phyloP scores from a whole-genome alignment of 2,329 filamentous ascomycete genomes.

The Colletotrichum abscissum region DNA sequence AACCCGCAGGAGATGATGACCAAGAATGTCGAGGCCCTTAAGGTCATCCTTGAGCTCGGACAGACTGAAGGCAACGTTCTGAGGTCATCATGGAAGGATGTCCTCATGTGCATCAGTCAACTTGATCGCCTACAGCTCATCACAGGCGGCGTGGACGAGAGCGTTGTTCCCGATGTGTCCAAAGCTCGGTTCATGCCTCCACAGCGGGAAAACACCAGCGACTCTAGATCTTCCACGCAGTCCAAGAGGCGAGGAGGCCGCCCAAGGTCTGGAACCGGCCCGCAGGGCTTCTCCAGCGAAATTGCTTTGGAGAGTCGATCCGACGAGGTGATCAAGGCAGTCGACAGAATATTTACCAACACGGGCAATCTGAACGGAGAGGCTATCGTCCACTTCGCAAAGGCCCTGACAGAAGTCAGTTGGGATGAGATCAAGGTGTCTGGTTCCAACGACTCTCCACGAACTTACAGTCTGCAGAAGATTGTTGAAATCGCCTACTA shows the following conservation, averaged over 20 bases:
- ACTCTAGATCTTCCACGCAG: slow-evolving; percentile 76
- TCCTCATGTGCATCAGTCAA: slow-evolving; percentile 94
- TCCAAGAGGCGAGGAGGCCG: slow-evolving; percentile 55
- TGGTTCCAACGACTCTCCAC: slow-evolving; percentile 92
- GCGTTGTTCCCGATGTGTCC: slow-evolving; percentile 89
- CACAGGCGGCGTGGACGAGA: slow-evolving; percentile 93
- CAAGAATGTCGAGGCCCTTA: slow-evolving; percentile 96
- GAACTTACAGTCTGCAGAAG: slow-evolving; percentile 97
- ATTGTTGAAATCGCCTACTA: slow-evolving; percentile 99
- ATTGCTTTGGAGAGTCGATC: slow-evolving; percentile 93
- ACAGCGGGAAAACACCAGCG: slow-evolving; percentile 62
- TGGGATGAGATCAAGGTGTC: slow-evolving; percentile 99
- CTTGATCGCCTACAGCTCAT: slow-evolving; percentile 95
- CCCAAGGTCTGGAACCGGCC: slow-evolving; percentile 65
- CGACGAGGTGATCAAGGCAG: slow-evolving; percentile 90
- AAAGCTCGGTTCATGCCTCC: slow-evolving; percentile 78
- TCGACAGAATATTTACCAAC: slow-evolving; percentile 97
- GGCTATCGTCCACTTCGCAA: slow-evolving; percentile 95
- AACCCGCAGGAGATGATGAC: slow-evolving; percentile 95
- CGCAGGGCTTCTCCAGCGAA: slow-evolving; percentile 77
- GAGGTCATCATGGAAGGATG: slow-evolving; percentile 92
- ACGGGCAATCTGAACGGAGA: slow-evolving; percentile 93
- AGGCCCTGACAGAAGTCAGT: slow-evolving; percentile 92
- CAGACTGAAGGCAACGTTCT: slow-evolving; percentile 92
- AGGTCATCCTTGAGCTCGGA: slow-evolving; percentile 90